Percentiles rank a stretch among this genome's conserved stretches.
Conservation (phyloP, 2,329 filamentous ascomycete genomes). For the Monilinia fructicola region DNA sequence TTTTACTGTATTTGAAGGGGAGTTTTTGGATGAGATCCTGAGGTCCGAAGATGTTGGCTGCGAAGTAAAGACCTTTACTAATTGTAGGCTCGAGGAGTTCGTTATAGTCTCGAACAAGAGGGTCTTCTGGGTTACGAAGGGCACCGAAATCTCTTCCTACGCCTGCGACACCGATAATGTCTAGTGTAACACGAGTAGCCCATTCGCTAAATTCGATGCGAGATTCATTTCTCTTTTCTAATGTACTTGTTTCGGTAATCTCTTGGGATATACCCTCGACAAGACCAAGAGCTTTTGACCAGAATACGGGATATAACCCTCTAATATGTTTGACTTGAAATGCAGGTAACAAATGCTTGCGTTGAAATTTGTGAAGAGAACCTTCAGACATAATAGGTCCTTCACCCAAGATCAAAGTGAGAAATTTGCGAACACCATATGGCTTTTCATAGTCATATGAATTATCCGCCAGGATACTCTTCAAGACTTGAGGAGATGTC, state of each 20-base stretch:
- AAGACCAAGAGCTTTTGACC: slow-evolving; percentile 69
- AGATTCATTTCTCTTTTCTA: slow-evolving; percentile 40
- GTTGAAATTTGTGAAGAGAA: slow-evolving; percentile 76
- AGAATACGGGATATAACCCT: slow-evolving; percentile 79
- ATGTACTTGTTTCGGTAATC: slow-evolving; percentile 43
- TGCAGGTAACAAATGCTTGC: slow-evolving; percentile 74
- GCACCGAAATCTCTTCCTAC: slow-evolving; percentile 69
- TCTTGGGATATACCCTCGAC: slow-evolving; percentile 57
- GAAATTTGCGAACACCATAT: slow-evolving; percentile 49
- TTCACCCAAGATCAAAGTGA: slow-evolving; percentile 65
- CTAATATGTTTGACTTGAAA: slow-evolving; percentile 83
- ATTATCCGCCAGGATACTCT: slow-evolving; percentile 66
- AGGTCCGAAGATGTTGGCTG: slow-evolving; percentile 62
- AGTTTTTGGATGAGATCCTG: slow-evolving; percentile 58
- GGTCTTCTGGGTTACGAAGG: slow-evolving; percentile 57
- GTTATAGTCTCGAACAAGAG: slow-evolving; percentile 57
- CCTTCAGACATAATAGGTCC: slow-evolving; percentile 74
- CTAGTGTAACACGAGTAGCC: slow-evolving; percentile 66
- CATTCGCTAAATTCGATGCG: slow-evolving; percentile 60
- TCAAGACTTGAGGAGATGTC: slow-evolving; percentile 60
- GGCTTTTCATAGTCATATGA: slow-evolving; percentile 70
- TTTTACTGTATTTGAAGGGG: slow-evolving; percentile 67
- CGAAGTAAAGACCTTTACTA: slow-evolving; percentile 53
- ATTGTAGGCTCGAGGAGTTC: slow-evolving; percentile 53
- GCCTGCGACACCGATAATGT: slow-evolving; percentile 73